Conservation (phyloP, 176 grass and related monocot species). For the Otatea glauca region DNA sequence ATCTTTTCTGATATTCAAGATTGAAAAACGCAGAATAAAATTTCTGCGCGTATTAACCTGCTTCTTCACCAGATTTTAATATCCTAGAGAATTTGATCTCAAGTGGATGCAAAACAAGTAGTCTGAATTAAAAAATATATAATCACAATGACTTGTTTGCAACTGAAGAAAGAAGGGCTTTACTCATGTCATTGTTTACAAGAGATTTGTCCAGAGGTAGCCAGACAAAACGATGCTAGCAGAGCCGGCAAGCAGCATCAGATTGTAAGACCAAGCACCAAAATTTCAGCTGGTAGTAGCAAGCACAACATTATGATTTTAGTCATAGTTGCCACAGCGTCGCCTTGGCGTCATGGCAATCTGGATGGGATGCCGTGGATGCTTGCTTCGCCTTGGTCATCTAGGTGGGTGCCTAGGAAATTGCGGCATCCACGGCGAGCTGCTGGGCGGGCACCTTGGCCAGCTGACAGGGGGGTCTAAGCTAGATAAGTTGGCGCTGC, state of each 20-base stretch:
- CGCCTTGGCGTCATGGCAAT: no score
- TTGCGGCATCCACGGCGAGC: no score
- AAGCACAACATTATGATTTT: neutral
- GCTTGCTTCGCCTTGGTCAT: no score
- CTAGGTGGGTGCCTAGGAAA: no score
- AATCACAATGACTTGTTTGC: neutral
- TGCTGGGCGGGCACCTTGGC: no score
- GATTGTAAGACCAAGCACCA: neutral
- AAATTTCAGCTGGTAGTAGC: neutral
- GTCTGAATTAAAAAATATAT: neutral
- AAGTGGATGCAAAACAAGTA: neutral
- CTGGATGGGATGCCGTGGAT: no score
- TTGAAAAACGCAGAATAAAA: neutral
- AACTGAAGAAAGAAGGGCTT: neutral
- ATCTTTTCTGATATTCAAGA: neutral
- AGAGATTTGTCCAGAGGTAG: neutral
- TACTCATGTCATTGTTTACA: neutral
- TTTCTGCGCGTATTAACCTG: neutral
- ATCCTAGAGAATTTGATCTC: no score
- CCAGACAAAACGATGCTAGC: neutral
- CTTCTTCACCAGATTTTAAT: neutral
- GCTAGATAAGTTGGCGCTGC: no score
- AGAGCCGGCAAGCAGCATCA: neutral
- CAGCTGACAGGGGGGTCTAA: no score
- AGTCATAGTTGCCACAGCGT: no score